Percentiles rank a stretch among this genome's conserved stretches.
Conservation (phyloP, 352 stramenopile species). For the Pythium sukuiense region DNA sequence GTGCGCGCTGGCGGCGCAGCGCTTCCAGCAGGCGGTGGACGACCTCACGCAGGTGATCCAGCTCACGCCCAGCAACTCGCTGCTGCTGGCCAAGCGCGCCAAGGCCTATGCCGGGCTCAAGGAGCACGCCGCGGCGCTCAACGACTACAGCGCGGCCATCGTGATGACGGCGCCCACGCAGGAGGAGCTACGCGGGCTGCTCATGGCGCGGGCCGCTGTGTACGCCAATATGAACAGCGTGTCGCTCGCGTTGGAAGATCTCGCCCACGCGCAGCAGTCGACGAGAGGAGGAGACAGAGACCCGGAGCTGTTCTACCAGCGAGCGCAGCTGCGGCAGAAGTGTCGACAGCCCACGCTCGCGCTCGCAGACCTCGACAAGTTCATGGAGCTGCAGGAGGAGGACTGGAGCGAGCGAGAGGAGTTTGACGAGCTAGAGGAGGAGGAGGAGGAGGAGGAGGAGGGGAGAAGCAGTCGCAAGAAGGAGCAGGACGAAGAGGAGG, state of each 20-base stretch:
- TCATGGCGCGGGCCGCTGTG: slow-evolving; percentile 55
- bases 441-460: slow-evolving; percentile 23
- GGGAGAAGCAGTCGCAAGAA: neutral
- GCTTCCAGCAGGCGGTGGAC: slow-evolving; percentile 67
- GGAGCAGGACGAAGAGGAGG: slow-evolving; percentile 8
- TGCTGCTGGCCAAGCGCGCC: slow-evolving; percentile 68
- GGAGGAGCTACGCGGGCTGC: slow-evolving; percentile 43
- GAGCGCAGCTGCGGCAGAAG: slow-evolving; percentile 49
- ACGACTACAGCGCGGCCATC: slow-evolving; percentile 71
- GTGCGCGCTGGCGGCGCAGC: slow-evolving; percentile 53
- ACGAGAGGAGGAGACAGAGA: slow-evolving; percentile 47
- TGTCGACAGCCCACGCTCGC: slow-evolving; percentile 48
- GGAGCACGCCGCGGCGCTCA: slow-evolving; percentile 50
- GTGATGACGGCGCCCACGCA: slow-evolving; percentile 33
- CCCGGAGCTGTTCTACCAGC: slow-evolving; percentile 59
- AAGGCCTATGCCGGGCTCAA: slow-evolving; percentile 57
- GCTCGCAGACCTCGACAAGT: slow-evolving; percentile 60
- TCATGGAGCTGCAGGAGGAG: slow-evolving; percentile 68
- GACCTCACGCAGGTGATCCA: slow-evolving; percentile 72
- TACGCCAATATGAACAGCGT: slow-evolving; percentile 59
- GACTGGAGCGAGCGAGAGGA: slow-evolving; percentile 22
- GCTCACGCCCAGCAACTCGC: slow-evolving; percentile 59
- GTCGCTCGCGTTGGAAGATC: slow-evolving; percentile 49
- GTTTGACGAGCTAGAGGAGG: slow-evolving; percentile 17
- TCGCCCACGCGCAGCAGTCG: slow-evolving; percentile 42